A percentile compares a stretch with the other conserved stretches of the same genome.
Conservation (phyloP, 2,329 filamentous ascomycete genomes). For the Fusarium keratoplasticum region DNA sequence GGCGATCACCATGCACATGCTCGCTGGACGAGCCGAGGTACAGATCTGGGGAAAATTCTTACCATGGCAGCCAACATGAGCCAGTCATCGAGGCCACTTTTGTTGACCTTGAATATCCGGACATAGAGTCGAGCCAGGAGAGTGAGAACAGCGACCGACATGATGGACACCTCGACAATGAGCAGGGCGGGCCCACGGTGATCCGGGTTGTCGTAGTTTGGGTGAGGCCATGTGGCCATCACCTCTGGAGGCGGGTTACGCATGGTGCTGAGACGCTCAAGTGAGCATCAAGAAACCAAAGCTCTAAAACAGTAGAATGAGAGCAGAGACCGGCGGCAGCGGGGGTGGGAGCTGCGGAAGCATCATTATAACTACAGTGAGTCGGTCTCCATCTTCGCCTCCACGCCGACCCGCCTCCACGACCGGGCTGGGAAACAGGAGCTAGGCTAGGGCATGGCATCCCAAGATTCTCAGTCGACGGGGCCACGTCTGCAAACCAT, state of each 20-base stretch:
- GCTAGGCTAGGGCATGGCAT: conserved; percentile 11
- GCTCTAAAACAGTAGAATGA: conserved; percentile 7
- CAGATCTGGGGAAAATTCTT: conserved; percentile 14
- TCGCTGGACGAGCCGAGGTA: conserved; percentile 17
- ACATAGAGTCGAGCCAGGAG: conserved; percentile 54
- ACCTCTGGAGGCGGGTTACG: conserved; percentile 52
- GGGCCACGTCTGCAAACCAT: conserved; percentile 8
- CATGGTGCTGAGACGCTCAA: conserved; percentile 42
- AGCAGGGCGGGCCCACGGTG: conserved; percentile 52
- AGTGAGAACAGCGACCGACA: conserved; percentile 49
- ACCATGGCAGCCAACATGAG: conserved; percentile 55
- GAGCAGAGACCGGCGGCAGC: conserved; percentile 47
- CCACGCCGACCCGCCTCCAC: conserved; percentile 35
- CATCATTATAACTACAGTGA: conserved; percentile 35
- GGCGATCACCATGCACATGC: conserved; percentile 17
- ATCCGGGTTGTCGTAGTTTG: conserved; percentile 53
- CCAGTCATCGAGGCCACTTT: conserved; percentile 54
- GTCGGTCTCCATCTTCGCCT: conserved; percentile 19
- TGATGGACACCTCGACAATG: conserved; percentile 51
- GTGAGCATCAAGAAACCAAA: conserved; percentile 5
- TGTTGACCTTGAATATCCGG: conserved; percentile 48
- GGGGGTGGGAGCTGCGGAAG: conserved; percentile 21
- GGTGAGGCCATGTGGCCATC: conserved; percentile 51
- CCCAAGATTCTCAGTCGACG: conserved; percentile 18
- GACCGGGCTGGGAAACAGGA: conserved; percentile 13